Evolutionary conservation across 1,284 basidiomycete genomes (phyloP).

Genomic region (Apiotrichum akiyoshidainum): DNA sequence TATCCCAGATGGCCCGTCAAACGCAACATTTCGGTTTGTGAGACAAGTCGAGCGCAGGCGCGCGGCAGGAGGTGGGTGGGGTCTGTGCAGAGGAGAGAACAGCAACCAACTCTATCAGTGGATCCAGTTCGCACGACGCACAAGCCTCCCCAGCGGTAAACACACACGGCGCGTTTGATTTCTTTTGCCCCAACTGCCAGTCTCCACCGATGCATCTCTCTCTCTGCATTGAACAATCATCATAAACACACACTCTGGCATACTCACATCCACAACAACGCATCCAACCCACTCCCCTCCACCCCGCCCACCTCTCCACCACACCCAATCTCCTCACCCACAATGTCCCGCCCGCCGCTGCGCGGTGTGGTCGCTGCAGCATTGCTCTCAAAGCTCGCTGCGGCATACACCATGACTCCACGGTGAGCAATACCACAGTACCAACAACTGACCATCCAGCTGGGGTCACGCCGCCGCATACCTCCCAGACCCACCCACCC

Average conservation of each 20-base stretch:
- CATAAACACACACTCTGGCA: too few species aligned
- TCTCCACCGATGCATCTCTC: neutral
- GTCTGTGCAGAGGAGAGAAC: too few species aligned
- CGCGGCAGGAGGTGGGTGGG: too few species aligned
- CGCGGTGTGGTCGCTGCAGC: neutral
- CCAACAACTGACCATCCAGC: constrained; percentile 52
- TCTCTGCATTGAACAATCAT: neutral
- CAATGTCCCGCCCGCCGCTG: neutral
- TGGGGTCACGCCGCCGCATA: constrained; percentile 74
- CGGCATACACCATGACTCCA: constrained; percentile 1
- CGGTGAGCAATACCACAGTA: constrained; percentile 1
- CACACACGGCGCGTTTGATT: neutral
- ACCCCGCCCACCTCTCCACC: neutral
- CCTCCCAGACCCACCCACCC: constrained; percentile 56
- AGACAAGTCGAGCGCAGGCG: too few species aligned
- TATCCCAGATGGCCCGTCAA: too few species aligned
- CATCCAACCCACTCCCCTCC: neutral
- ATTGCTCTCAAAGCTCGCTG: neutral
- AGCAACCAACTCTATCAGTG: neutral
- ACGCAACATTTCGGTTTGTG: too few species aligned
- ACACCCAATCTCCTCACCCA: neutral
- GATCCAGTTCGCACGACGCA: neutral
- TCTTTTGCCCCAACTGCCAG: neutral
- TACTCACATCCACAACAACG: neutral
- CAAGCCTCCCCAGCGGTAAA: neutral